These are phyloP conservation scores for Phanerochaete sordida DNA, from an alignment of 768 basidiomycete species.

Conservation along the genomic window DNA sequence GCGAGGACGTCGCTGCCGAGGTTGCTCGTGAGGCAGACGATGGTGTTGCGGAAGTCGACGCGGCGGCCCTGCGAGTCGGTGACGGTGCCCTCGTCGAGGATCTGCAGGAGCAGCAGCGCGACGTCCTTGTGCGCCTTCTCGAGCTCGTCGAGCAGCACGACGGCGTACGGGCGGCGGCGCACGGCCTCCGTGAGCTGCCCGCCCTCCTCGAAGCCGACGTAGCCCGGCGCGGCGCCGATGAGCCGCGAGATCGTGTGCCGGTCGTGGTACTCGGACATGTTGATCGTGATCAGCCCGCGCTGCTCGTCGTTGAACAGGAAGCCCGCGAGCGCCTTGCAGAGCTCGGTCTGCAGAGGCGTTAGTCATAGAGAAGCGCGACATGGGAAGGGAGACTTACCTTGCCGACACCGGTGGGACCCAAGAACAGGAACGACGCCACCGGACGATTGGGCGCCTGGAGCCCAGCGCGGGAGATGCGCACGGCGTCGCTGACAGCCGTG, in stretches of 20 bases:
- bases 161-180: conserved; percentile 68
- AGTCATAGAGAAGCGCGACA: conserved; percentile 6
- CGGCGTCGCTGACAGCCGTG: conserved; percentile 80
- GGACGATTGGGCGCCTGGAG: conserved; percentile 86
- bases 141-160: conserved; percentile 63
- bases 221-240: conserved; percentile 91
- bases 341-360: conserved; percentile 58
- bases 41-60: conserved; percentile 92
- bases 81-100: conserved; percentile 85
- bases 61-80: conserved; percentile 92
- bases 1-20: conserved; percentile 80
- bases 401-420: conserved; percentile 86
- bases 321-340: conserved; percentile 82
- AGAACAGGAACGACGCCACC: conserved; percentile 89
- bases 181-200: conserved; percentile 42
- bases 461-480: conserved; percentile 90
- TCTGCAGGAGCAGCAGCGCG: conserved; percentile 85
- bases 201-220: conserved; percentile 73
- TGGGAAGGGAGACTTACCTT: conserved; percentile 41
- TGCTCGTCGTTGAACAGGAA: conserved; percentile 92
- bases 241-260: conserved; percentile 88
- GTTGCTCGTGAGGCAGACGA: conserved; percentile 88
- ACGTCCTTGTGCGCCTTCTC: conserved; percentile 92
- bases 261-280: conserved; percentile 97
- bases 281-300: conserved; percentile 86